phyloP scores from a whole-genome alignment of 2,329 filamentous ascomycete genomes.

The Neodidymelliopsis sp. region DNA sequence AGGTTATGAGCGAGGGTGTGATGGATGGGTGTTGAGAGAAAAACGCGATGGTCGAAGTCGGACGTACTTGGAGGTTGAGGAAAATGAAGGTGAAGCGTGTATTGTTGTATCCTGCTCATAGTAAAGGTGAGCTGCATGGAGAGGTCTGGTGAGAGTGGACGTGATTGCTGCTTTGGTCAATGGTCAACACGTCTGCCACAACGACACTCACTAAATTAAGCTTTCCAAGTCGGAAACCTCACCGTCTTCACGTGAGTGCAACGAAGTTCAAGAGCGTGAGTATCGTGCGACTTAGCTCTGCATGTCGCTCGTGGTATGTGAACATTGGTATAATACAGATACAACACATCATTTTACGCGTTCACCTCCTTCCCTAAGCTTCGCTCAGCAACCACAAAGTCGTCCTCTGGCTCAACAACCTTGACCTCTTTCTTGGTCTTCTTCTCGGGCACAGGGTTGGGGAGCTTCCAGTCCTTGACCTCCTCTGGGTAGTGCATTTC shows the following conservation, averaged over 20 bases:
- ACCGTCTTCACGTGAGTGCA: too few species aligned
- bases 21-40: too few species aligned
- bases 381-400: slow-evolving; percentile 13
- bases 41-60: neutral
- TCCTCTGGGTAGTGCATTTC: slow-evolving; percentile 41
- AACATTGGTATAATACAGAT: slow-evolving; percentile 23
- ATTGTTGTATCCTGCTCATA: neutral
- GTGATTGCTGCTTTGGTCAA: neutral
- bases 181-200: too few species aligned
- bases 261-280: neutral
- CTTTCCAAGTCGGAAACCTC: too few species aligned
- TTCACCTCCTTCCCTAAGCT: slow-evolving; percentile 16
- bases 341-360: slow-evolving; percentile 7
- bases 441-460: slow-evolving; percentile 28
- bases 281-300: neutral
- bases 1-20: too few species aligned
- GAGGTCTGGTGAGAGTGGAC: neutral
- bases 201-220: neutral
- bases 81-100: neutral
- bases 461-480: slow-evolving; percentile 29
- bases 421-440: slow-evolving; percentile 9
- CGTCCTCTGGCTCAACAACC: slow-evolving; percentile 13
- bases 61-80: neutral
- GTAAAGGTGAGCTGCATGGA: neutral
- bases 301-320: slow-evolving; percentile 10